Evolutionary conservation across 257 asterid species (phyloP), one percentile per base, ranked within the genome.

Genomic region (Anisodus acutangulus): DNA sequence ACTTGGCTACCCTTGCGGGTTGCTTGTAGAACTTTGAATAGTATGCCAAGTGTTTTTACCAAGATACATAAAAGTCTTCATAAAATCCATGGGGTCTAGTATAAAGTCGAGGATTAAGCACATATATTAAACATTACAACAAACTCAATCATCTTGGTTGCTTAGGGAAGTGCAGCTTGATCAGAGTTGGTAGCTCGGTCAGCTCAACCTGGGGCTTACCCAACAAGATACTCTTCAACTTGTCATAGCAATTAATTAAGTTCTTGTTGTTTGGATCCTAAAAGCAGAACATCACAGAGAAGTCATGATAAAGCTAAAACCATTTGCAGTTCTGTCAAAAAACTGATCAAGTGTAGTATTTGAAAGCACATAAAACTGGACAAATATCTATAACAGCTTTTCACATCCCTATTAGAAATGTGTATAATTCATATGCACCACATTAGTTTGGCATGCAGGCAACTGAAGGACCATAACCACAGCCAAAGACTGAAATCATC

Each of bases 161-260:
- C 93, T 92, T 96, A 1, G 98, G 98, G 78, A 96, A 96, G 86
- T 94, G 99, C 92, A 96, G 57, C 93, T 93, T 94, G 88, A 96
- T 72, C 88, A 96, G 78, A 88, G 84, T 80, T 84, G 99, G 98
- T 58, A 96, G 98, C 86, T 94, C 98, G 47, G 89, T 85, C 45
- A 96, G 98, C 83, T 96, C 97, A 62, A 94, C 89, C 87, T 86
- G 90, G 39, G 90, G 86, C 91, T 93, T 96, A 35, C 98, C 99
- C 92, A 90, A 80, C 79, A 96, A 88, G 82, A 96, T 89, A 72
- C 93, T 85, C 95, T 92, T 92, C 89, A 96, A 90, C 90, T 92
- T 94, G n/a, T 85, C 90, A 84, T 92, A 98, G 72, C 98, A 96
- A 54, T 93, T 93, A 81, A 96, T 94, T 11, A 90, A 51, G 86